Conservation (phyloP, 1,139 yeast species). For the Blastobotrys apis region DNA sequence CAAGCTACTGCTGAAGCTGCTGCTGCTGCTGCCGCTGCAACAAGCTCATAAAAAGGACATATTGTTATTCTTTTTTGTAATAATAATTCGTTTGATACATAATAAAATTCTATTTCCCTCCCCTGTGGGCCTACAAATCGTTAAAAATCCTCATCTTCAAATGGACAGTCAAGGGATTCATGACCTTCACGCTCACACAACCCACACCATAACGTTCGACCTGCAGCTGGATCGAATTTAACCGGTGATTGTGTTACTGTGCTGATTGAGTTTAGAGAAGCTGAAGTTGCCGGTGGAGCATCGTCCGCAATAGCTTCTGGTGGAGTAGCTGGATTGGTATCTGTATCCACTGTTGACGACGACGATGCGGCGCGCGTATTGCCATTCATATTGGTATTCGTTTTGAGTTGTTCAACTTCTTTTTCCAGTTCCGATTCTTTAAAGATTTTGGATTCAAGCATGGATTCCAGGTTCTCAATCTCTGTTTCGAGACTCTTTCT, state of each 20-base stretch:
- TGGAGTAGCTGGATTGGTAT: conserved; percentile 14
- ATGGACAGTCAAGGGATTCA: conserved; percentile 81
- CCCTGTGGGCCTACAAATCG: not conserved
- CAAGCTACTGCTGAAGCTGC: conserved; percentile 8
- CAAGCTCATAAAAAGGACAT: not conserved
- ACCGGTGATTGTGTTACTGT: conserved; percentile 18
- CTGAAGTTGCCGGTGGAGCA: conserved; percentile 1
- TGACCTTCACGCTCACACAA: conserved; percentile 89
- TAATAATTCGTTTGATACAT: not conserved
- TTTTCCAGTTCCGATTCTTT: conserved; percentile 30
- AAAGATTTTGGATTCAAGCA: conserved; percentile 32
- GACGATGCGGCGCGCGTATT: conserved; percentile 15
- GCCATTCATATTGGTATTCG: not conserved
- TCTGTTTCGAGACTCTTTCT: conserved; percentile 19
- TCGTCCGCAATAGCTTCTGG: not conserved
- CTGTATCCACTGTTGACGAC: conserved; percentile 14
- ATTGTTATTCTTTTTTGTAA: not conserved
- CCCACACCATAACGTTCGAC: conserved; percentile 83
- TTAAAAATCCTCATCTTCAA: conserved; percentile 48
- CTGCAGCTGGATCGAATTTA: conserved; percentile 64
- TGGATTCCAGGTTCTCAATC: conserved; percentile 29
- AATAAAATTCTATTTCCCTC: not conserved
- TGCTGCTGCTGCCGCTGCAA: conserved; percentile 9
- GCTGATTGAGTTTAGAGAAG: conserved; percentile 3
- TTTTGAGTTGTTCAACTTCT: conserved; percentile 23